These are phyloP conservation scores for Trichophyton mentagrophytes DNA, from an alignment of 2,329 filamentous ascomycete genomes.

Conservation along the genomic window DNA sequence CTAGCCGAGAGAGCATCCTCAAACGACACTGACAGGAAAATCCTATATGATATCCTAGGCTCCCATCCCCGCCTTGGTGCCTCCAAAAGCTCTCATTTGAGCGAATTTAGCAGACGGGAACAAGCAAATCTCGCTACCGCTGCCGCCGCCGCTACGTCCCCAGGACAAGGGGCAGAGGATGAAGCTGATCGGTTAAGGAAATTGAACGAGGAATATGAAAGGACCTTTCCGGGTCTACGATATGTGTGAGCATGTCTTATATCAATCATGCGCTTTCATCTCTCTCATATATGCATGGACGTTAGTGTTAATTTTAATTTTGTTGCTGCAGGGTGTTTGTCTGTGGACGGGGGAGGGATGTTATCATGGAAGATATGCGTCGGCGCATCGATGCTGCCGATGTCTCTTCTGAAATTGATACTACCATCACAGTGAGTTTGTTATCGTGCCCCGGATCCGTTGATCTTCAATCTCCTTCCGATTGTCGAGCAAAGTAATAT, in stretches of 20 bases:
- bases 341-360: conserved; percentile 59
- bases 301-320: neutral
- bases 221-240: conserved; percentile 63
- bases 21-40: conserved; percentile 23
- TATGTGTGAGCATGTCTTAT: conserved; percentile 49
- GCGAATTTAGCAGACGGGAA: conserved; percentile 65
- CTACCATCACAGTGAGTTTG: conserved; percentile 56
- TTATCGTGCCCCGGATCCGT: neutral
- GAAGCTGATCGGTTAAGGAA: conserved; percentile 38
- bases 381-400: conserved; percentile 57
- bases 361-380: conserved; percentile 74
- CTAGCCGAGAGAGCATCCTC: conserved; percentile 33
- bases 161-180: neutral
- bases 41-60: conserved; percentile 59
- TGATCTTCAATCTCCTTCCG: neutral
- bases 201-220: conserved; percentile 69
- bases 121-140: conserved; percentile 53
- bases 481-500: neutral
- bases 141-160: conserved; percentile 20
- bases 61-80: conserved; percentile 69
- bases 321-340: conserved; percentile 56
- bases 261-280: conserved; percentile 9
- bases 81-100: conserved; percentile 28
- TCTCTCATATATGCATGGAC: neutral
- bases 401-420: conserved; percentile 52